Percentiles rank a stretch among this genome's conserved stretches.
Conservation (phyloP, 169 alveolate species). For the Perkinsus marinus region DNA sequence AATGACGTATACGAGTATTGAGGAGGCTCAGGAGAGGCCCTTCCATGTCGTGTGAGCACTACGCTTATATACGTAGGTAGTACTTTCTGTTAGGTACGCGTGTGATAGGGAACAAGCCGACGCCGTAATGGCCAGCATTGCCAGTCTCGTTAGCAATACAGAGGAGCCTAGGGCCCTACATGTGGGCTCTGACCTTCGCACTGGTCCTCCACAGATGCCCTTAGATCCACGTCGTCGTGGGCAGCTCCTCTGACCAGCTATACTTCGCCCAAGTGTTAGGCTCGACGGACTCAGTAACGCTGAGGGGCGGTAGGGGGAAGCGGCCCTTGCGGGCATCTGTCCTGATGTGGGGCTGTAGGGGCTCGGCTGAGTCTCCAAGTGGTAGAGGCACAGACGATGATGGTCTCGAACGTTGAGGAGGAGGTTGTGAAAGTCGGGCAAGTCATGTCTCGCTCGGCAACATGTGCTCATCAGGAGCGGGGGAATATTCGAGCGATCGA, state of each 20-base stretch:
- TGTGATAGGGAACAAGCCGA: not conserved
- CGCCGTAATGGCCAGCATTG: not conserved
- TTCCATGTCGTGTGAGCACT: not conserved
- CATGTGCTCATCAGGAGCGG: not conserved
- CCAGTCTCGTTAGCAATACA: not conserved
- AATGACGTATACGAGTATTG: too few relatives aligned
- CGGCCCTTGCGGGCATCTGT: not conserved
- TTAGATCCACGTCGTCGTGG: not conserved
- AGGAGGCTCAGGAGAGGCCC: not conserved
- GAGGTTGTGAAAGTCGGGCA: not conserved
- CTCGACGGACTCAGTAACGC: not conserved
- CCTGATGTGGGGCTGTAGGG: not conserved
- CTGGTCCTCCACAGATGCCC: not conserved
- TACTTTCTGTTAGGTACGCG: not conserved
- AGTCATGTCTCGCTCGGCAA: not conserved
- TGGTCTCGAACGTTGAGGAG: not conserved
- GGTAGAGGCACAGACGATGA: not conserved
- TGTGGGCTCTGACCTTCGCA: not conserved
- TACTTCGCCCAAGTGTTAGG: not conserved
- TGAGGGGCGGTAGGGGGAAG: not conserved
- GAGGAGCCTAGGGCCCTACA: not conserved
- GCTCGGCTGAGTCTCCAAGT: not conserved
- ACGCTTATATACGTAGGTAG: not conserved
- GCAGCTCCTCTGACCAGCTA: not conserved
- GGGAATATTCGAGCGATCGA: not conserved